These are phyloP conservation scores for Syzygium aromaticum DNA, from an alignment of 345 rosid genomes.

Conservation along the genomic window DNA sequence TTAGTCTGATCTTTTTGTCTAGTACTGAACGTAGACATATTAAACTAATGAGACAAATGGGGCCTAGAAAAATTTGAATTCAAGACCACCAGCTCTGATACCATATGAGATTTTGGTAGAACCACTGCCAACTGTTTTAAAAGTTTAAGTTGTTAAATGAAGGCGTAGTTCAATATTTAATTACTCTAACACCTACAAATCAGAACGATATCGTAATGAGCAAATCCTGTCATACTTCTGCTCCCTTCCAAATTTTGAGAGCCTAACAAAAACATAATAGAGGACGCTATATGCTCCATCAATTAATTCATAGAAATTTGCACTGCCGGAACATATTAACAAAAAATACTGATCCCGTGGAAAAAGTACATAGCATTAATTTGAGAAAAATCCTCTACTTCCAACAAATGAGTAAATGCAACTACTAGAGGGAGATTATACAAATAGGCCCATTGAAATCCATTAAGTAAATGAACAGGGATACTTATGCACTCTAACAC, in stretches of 20 bases:
- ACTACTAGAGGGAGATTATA: not conserved
- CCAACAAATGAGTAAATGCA: not conserved
- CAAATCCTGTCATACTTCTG: not conserved
- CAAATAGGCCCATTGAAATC: not conserved
- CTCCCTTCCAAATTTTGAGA: not conserved
- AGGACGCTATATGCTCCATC: not conserved
- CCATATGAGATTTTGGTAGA: too few relatives aligned
- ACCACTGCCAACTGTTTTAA: too few relatives aligned
- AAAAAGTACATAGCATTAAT: not conserved
- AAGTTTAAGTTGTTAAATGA: too few relatives aligned
- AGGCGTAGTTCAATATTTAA: too few relatives aligned
- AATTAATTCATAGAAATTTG: not conserved
- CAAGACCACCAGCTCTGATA: too few relatives aligned
- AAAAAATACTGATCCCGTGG: not conserved
- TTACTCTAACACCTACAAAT: not conserved
- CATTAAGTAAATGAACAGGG: too few relatives aligned
- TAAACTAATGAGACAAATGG: too few relatives aligned
- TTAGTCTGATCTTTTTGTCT: too few relatives aligned
- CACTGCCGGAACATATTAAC: not conserved
- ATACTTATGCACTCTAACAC: not conserved
- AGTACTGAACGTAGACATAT: too few relatives aligned
- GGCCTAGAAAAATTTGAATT: too few relatives aligned
- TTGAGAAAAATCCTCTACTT: not conserved
- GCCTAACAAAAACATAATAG: not conserved
- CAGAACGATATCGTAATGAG: not conserved